Conservation (phyloP, 164 flowering plant species). For the Magnolia changhungtana region DNA sequence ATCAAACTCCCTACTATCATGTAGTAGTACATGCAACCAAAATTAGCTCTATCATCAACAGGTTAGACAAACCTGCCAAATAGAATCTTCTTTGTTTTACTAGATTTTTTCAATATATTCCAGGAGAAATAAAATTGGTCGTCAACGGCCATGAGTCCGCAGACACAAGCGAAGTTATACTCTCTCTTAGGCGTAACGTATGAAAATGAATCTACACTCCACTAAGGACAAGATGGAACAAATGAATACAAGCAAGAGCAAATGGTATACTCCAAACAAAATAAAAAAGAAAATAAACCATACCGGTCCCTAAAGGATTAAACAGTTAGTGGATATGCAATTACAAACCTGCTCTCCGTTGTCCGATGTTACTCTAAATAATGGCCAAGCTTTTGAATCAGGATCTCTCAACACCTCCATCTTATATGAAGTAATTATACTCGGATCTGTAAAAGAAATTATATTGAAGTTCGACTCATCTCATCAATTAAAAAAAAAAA, state of each 20-base stretch:
- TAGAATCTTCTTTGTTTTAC: too few relatives aligned
- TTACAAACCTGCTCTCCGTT: conserved; percentile 59
- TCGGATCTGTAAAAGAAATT: conserved; percentile 42
- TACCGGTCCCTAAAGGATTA: background rate
- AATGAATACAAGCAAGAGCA: background rate
- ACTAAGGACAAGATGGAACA: too few relatives aligned
- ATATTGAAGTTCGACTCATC: background rate
- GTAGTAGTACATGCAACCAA: too few relatives aligned
- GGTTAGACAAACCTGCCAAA: too few relatives aligned
- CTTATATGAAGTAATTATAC: conserved; percentile 37
- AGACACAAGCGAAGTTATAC: too few relatives aligned
- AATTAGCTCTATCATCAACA: too few relatives aligned
- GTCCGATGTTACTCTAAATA: conserved; percentile 69
- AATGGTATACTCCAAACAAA: background rate
- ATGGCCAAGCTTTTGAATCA: conserved; percentile 49
- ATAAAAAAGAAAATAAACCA: background rate
- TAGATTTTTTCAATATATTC: too few relatives aligned
- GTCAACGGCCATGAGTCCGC: too few relatives aligned
- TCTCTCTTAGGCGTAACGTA: too few relatives aligned
- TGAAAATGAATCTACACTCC: too few relatives aligned
- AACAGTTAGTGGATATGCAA: background rate
- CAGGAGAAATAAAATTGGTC: too few relatives aligned
- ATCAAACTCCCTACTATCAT: too few relatives aligned
- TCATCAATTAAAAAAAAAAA: background rate
- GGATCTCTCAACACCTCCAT: conserved; percentile 80